phyloP scores from a whole-genome alignment of 2,329 filamentous ascomycete genomes.

The Aspergillus tamarii region DNA sequence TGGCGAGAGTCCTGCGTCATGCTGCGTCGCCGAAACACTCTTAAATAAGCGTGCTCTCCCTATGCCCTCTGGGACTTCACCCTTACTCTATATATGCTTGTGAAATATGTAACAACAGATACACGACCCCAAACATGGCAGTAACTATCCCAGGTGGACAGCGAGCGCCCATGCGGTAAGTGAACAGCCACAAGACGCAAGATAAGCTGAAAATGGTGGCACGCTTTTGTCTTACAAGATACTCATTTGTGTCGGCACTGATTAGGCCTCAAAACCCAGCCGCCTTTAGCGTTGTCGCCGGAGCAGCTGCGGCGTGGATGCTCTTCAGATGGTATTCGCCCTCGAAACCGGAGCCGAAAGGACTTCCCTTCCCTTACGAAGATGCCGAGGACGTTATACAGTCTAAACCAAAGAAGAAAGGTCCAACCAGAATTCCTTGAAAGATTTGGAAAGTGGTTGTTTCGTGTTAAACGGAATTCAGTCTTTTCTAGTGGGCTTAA shows the following conservation, averaged over 20 bases:
- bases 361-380: not conserved
- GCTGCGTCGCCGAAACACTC: not conserved
- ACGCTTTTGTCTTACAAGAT: not conserved
- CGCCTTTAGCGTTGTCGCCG: not conserved
- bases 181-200: not conserved
- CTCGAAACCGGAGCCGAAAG: not conserved
- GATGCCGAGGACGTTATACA: not conserved
- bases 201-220: not conserved
- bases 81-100: not conserved
- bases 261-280: not conserved
- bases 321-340: not conserved
- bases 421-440: not conserved
- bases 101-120: not conserved
- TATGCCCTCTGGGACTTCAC: too few relatives aligned
- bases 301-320: not conserved
- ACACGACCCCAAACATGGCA: not conserved
- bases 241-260: not conserved
- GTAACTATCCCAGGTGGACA: not conserved
- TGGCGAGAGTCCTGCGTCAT: not conserved
- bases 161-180: not conserved
- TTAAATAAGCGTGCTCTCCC: not conserved
- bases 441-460: not conserved
- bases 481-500: not conserved
- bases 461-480: not conserved
- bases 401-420: not conserved